Base-by-base conservation (phyloP, 176 grass and related monocot genomes). In the Tillandsia leiboldiana region DNA sequence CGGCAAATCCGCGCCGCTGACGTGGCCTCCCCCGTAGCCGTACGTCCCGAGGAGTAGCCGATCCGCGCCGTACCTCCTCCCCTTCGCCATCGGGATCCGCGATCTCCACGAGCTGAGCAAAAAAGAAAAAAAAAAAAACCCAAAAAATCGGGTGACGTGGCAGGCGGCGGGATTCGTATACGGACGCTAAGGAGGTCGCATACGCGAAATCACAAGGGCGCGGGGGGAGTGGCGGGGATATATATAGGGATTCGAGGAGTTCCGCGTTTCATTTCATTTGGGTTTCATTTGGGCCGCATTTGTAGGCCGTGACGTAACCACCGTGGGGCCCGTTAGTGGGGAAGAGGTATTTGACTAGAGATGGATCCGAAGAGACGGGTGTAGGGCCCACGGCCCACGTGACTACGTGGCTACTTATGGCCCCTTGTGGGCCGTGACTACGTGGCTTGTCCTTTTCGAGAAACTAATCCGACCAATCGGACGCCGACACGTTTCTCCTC, bases 71-170 rank as follows among this genome's bases (percentile, higher is more conserved):
- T 59, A 51, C 63, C 51, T 75, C 26, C 84, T 71, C 26, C 78
- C 75, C 81, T 82, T 91, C 11, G 88, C 88, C 92, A 96, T 96
- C 24, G 48, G 48, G 42, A 11, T 71, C 63, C 33, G 11, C 2
- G 15, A 63, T 63, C 8, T 22, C 59, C 63, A 22, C 42, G 68
- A 11, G 9, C 17, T 28, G 13, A 27, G 48, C 4, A 24, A 50
- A 9, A 64, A 24, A 54, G 17, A 69, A 29, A 10, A 26, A 63
- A 47, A 23, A 18, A 50, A 61, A 50, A 10, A 48, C 15, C 29
- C 15, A 63, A 63, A 64, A 70, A 10, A 12, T 79, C 33, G 33
- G 5, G 33, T 7, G 33, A 42, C 33, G 33, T 42, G 33, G 33
- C 33, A 3, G 5, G 33, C 33, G 33, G 33, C 33, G 33, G 33